phyloP scores from a whole-genome alignment of 768 basidiomycete genomes.

The Galerina marginata region DNA sequence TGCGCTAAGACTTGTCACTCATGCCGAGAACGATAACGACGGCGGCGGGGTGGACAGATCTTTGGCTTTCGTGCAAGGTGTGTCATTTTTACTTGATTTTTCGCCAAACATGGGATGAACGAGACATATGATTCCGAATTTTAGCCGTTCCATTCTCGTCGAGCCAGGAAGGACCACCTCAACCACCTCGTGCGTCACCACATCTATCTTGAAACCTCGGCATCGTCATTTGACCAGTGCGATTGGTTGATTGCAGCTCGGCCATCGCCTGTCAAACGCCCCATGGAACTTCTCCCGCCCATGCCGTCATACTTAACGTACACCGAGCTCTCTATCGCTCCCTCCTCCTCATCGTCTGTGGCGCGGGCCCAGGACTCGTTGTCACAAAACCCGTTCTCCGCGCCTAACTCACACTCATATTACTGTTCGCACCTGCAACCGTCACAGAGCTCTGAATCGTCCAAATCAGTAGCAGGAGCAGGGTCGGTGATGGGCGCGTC shows the following conservation, averaged over 20 bases:
- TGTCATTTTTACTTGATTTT: constrained; percentile 23
- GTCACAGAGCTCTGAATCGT: constrained; percentile 30
- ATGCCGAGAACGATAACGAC: constrained; percentile 58
- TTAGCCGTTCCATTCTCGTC: background rate
- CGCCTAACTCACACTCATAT: constrained; percentile 1
- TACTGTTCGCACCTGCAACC: constrained; percentile 25
- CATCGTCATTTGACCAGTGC: background rate
- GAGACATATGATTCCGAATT: background rate
- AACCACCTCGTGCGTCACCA: background rate
- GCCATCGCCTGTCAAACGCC: constrained; percentile 28
- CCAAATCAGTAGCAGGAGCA: constrained; percentile 1
- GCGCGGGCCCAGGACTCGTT: background rate
- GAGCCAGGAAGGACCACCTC: background rate
- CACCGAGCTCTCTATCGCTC: constrained; percentile 2
- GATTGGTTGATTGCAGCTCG: constrained; percentile 10
- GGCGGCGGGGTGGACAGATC: constrained; percentile 64
- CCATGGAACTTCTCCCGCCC: constrained; percentile 21
- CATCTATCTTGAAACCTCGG: too few species aligned
- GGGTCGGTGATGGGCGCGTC: background rate
- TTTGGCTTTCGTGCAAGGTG: constrained; percentile 81
- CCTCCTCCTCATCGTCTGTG: constrained; percentile 2
- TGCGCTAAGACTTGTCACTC: constrained; percentile 67
- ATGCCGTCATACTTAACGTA: constrained; percentile 11
- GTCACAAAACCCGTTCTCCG: constrained; percentile 21
- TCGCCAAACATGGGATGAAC: background rate